Conservation (phyloP, 768 basidiomycete species). For the Porpolomopsis calyptriformis region DNA sequence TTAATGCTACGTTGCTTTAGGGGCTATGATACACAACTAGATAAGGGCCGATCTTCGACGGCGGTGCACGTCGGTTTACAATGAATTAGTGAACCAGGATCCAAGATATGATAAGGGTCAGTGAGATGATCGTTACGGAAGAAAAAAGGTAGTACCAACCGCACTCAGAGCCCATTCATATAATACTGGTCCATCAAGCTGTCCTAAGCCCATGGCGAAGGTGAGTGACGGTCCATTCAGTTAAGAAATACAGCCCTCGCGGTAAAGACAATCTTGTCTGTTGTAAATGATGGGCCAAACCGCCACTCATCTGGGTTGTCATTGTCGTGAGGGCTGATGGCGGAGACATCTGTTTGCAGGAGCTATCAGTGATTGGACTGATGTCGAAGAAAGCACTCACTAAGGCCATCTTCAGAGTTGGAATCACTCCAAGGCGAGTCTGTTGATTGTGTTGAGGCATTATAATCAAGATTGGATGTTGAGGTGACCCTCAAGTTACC, state of each 20-base stretch:
- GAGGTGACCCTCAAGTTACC: background rate
- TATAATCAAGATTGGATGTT: background rate
- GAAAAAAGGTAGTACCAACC: too few relatives aligned
- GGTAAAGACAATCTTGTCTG: conserved; percentile 9
- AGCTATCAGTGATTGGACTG: conserved; percentile 3
- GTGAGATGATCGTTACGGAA: too few relatives aligned
- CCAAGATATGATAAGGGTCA: too few relatives aligned
- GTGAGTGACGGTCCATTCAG: too few relatives aligned
- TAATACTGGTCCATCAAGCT: too few relatives aligned
- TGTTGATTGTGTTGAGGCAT: background rate
- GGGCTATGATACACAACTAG: too few relatives aligned
- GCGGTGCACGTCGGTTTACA: too few relatives aligned
- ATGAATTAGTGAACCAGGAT: too few relatives aligned
- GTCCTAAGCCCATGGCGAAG: too few relatives aligned
- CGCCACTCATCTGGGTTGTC: conserved; percentile 8
- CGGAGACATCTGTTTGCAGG: background rate
- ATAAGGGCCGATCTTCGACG: too few relatives aligned
- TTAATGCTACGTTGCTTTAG: too few relatives aligned
- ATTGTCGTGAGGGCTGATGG: conserved; percentile 6
- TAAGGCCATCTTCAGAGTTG: conserved; percentile 2
- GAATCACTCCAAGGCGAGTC: background rate
- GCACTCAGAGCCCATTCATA: too few relatives aligned
- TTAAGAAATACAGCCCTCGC: conserved; percentile 9
- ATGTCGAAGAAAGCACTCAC: conserved; percentile 4
- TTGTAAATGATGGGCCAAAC: conserved; percentile 10